Percentiles rank a stretch among this genome's conserved stretches.
phyloP scores from a whole-genome alignment of 1,284 basidiomycete species.

The Cronartium quercuum region DNA sequence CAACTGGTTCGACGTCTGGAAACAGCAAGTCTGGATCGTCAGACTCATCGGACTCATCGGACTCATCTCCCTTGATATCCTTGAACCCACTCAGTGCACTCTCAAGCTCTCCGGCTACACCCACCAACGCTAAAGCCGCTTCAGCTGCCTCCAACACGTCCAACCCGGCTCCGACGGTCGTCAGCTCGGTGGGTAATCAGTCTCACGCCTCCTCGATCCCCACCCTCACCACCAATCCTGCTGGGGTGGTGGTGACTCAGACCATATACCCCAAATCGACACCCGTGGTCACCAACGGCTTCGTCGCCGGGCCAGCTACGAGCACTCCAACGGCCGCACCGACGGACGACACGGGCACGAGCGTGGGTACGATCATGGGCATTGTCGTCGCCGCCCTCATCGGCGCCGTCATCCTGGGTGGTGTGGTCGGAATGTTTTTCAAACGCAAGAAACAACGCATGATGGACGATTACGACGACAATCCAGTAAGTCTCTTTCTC shows the following conservation, averaged over 20 bases:
- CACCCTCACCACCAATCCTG: neutral
- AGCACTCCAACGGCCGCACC: neutral
- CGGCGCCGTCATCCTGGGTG: conserved; percentile 5
- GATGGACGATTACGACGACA: neutral
- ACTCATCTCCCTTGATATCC: neutral
- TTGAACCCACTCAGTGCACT: neutral
- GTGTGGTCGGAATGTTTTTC: neutral
- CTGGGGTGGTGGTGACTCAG: neutral
- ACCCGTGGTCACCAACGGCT: neutral
- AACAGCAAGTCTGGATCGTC: neutral
- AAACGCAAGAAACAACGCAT: neutral
- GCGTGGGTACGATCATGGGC: conserved; percentile 21
- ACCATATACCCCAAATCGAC: neutral
- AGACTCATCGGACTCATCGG: neutral
- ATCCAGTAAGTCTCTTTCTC: conserved; percentile 2
- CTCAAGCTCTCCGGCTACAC: neutral
- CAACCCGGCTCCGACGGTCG: neutral
- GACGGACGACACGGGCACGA: neutral
- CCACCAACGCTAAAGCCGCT: neutral
- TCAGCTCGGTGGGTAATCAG: neutral
- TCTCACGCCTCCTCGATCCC: neutral
- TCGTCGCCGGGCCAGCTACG: neutral
- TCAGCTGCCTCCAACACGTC: neutral
- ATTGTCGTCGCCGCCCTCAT: conserved; percentile 7
- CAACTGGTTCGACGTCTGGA: neutral